Base-by-base conservation (phyloP, 345 rosid species). In the Jatropha curcas region DNA sequence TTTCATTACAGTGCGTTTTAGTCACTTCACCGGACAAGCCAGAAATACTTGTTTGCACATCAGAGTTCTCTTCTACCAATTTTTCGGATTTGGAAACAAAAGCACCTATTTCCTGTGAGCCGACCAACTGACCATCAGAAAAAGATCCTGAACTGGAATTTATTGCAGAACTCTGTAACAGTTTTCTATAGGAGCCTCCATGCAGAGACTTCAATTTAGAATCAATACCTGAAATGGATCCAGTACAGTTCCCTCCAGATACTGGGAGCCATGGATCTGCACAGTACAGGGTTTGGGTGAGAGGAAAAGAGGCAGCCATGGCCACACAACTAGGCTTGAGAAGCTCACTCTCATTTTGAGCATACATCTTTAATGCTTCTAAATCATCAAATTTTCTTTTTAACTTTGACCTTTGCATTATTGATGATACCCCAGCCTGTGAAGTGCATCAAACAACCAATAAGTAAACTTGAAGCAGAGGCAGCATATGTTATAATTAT, bases 121-220 rank as follows among this genome's bases (percentile, higher is more conserved):
- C 88, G 87, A 84, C 85, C 84, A 88, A 87, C 83, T 84, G 86
- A 84, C 88, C 83, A 84, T 92, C 96, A 89, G 98, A 90, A 90
- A 90, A 90, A 78, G 96, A 89, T 81, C 86, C 85, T 60, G 85
- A 77, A 84, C 88, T 82, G 82, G 91, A 92, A 86, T 84, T 84
- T 79, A 87, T 83, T 79, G 88, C 92, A 83, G 88, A 90, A 89
- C 82, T 85, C 90, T 79, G 79, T 81, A 86, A 81, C 74, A 84
- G 50, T 82, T 83, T 86, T 85, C 62, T 77, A 83, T 75, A 77
- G 85, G 86, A 88, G 81, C 83, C 85, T 80, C 89, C 92, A 73
- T 68, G 85, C 64, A 86, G 92, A 90, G 90, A 76, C 87, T 86
- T 86, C 88, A 79, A 83, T 79, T 86, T 79, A 92, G 90, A 88